phyloP scores from a whole-genome alignment of 805 yeast species.

The Pichia kluyveri region DNA sequence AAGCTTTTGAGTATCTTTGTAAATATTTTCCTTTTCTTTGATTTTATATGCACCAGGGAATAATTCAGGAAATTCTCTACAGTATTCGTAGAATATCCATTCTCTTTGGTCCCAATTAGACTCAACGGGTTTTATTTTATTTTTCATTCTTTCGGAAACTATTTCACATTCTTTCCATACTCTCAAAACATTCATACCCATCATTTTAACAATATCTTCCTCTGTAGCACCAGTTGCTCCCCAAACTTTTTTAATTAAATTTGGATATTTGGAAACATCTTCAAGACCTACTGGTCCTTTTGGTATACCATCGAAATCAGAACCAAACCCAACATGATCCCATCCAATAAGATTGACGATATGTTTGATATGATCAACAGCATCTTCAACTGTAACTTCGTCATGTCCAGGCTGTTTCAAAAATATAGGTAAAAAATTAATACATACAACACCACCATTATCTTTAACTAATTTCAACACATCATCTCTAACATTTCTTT shows the following conservation, averaged over 20 bases:
- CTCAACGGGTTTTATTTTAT: slow-evolving; percentile 22
- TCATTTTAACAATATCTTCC: slow-evolving; percentile 32
- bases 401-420: slow-evolving; percentile 20
- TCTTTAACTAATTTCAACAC: slow-evolving; percentile 30
- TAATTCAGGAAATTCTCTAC: slow-evolving; percentile 28
- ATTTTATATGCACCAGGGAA: slow-evolving; percentile 21
- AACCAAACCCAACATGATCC: slow-evolving; percentile 47
- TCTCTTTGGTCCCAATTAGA: slow-evolving; percentile 33
- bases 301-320: slow-evolving; percentile 47
- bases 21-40: slow-evolving; percentile 12
- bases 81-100: slow-evolving; percentile 31
- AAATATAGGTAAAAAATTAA: slow-evolving; percentile 39
- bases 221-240: slow-evolving; percentile 31
- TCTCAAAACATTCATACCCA: slow-evolving; percentile 38
- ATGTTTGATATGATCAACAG: slow-evolving; percentile 36
- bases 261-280: slow-evolving; percentile 48
- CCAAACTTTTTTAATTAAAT: slow-evolving; percentile 29
- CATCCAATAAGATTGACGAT: slow-evolving; percentile 39
- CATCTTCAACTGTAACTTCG: slow-evolving; percentile 40
- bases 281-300: slow-evolving; percentile 38
- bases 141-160: slow-evolving; percentile 19
- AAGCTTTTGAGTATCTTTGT: slow-evolving; percentile 8
- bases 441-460: slow-evolving; percentile 42
- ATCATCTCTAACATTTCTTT: slow-evolving; percentile 42
- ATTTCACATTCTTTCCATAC: slow-evolving; percentile 38